phyloP scores from a whole-genome alignment of 2,329 filamentous ascomycete genomes.

The Aspergillus sp. region DNA sequence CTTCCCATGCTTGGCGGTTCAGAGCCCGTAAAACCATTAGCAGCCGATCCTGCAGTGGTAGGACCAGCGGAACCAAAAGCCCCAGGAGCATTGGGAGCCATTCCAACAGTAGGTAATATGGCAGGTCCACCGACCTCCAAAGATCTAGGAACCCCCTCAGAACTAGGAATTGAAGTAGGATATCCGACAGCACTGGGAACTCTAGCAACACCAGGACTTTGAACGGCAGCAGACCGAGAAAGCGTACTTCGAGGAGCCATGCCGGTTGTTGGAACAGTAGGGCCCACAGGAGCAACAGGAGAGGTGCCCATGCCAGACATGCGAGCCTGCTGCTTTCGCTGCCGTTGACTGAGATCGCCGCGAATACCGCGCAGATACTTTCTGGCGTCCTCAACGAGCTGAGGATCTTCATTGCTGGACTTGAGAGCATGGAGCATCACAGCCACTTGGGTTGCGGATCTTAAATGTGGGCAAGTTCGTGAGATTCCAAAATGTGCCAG shows the following conservation, averaged over 20 bases:
- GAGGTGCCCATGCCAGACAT: not conserved
- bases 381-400: constrained; percentile 53
- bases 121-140: not conserved
- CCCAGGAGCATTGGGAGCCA: too few relatives aligned
- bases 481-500: constrained; percentile 57
- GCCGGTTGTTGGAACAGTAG: too few relatives aligned
- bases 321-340: constrained; percentile 35
- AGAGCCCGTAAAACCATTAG: too few relatives aligned
- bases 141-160: not conserved
- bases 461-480: constrained; percentile 61
- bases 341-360: constrained; percentile 52
- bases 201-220: not conserved
- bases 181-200: not conserved
- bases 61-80: too few relatives aligned
- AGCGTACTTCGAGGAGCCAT: too few relatives aligned
- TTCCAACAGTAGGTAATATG: not conserved
- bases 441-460: constrained; percentile 60
- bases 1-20: too few relatives aligned
- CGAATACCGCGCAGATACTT: constrained; percentile 59
- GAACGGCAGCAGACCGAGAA: not conserved
- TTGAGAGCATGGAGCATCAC: constrained; percentile 63
- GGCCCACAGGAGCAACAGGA: too few relatives aligned
- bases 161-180: not conserved
- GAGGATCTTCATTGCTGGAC: constrained; percentile 53
- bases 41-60: too few relatives aligned